Evolutionary conservation across 345 rosid genomes (phyloP), one percentile per base, ranked within the genome.

Genomic region (Arabis hirsuta): DNA sequence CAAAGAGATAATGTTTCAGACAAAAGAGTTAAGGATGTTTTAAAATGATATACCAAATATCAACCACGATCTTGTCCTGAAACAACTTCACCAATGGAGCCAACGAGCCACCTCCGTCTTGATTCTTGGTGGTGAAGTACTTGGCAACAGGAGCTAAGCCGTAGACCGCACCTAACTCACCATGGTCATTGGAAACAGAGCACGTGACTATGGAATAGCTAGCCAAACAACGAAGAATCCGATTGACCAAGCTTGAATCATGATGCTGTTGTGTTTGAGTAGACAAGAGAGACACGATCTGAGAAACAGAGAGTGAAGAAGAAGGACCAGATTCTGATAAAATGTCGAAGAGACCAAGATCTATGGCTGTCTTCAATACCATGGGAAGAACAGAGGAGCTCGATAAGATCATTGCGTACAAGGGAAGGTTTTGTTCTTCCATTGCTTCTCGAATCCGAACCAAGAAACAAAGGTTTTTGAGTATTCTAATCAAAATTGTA

Each of bases 331-430:
- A 71, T 1, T 69, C 14, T 4, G 75, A n/a, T 71, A 77, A 22
- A 5, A 77, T 77, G 48, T 71, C 76, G 63, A 77, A 64, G 56
- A 71, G 34, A 9, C 52, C 63, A 58, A 71, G 73, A 57, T 77
- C 76, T 42, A 69, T 65, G 2, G 80, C 58, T 65, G 76, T 57
- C 34, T 71, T 77, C 1, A 77, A 32, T 50, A 77, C 73, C 80
- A 71, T 71, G 9, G 80, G 69, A 71, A 77, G 80, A 58, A 58
- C 73, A 64, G 73, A 64, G 29, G 76, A 71, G 45, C 68, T 77
- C 0, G 71, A 71, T 44, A 77, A 6, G 20, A 43, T 43, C 56
- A 71, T 77, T 1, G 76, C 80, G 11, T 77, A 71, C 56, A 57
- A 64, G 5, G 72, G 32, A 7, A 34, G 12, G 51, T 71, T 19